Base-by-base conservation (phyloP, 177 flowering plant species). In the Vitis hybrid region DNA sequence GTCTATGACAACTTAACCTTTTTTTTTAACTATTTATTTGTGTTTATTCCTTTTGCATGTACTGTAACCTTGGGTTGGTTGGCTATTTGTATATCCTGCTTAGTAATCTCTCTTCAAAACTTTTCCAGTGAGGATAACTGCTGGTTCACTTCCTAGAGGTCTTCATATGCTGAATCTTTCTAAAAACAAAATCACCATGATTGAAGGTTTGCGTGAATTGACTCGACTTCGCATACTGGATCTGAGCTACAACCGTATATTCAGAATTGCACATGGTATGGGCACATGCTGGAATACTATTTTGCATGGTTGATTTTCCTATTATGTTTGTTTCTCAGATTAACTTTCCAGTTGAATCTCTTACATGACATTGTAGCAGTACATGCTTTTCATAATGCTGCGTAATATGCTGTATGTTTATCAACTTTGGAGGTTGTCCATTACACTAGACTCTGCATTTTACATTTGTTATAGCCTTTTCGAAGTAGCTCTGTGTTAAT, bases 121-220 rank as follows among this genome's bases (percentile, higher is more conserved):
- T 34, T 50, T 71, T 78, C 10, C 86, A 93, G 99, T 80, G 75
- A 88, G 87, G 77, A 90, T 95, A 64, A 86, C 96, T 58, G 86
- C 94, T 52, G 99, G 98, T 78, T 87, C 96, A 74, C 96, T 93
- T 76, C 99, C 99, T 58, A 92, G 96, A 68, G 98, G 99, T 45
- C 92, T 95, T 26, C 98, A 93, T 72, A 65, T 79, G 73, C 62
- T 95, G 82, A 93, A 93, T 80, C 79, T 95, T 78, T 88, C 99
- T 7, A 95, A 84, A 72, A 95, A 93, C 76, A 84, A 72, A 49
- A 90, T 95, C 57, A 87, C 98, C 48, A 80, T 85, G 12, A 91
- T 93, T 75, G 99, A 95, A 80, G 99, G 99, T 18, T 80, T 95
- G 50, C 91, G 99, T 52, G 98, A 91, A 67, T 92, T 95, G 63